Conservation (phyloP, 306 rosid genomes). For the Ormosia emarginata region DNA sequence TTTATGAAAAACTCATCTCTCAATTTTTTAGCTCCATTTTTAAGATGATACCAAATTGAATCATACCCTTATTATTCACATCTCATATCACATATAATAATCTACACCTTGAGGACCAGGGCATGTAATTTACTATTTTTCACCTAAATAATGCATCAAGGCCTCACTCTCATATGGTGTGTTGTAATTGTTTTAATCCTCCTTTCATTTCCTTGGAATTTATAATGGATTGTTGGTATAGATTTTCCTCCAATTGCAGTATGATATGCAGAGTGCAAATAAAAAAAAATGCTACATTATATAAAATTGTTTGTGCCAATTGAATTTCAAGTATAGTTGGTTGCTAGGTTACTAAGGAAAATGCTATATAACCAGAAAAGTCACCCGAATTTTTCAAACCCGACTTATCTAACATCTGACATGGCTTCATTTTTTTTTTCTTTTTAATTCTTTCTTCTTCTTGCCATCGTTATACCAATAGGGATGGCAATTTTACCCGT, state of each 20-base stretch:
- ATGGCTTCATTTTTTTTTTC: no score
- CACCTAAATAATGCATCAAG: slow-evolving; percentile 7
- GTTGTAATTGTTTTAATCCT: neutral
- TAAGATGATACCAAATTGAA: neutral
- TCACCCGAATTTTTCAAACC: no score
- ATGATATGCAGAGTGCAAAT: neutral
- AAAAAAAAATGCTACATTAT: neutral
- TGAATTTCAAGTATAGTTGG: neutral
- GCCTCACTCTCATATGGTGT: neutral
- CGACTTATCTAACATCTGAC: no score
- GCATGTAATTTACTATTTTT: neutral
- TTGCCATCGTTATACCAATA: no score
- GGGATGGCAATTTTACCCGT: no score
- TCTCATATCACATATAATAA: neutral
- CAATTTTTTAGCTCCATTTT: neutral
- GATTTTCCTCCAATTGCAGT: neutral
- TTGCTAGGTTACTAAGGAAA: no score
- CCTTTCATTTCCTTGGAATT: neutral
- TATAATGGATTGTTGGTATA: neutral
- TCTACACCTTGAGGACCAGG: neutral
- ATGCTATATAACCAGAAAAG: no score
- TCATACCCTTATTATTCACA: neutral
- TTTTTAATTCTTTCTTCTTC: no score
- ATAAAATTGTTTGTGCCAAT: neutral
- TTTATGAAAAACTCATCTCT: slow-evolving; percentile 7